Base-by-base conservation (phyloP, 2,329 filamentous ascomycete genomes). In the Talaromyces sp. region DNA sequence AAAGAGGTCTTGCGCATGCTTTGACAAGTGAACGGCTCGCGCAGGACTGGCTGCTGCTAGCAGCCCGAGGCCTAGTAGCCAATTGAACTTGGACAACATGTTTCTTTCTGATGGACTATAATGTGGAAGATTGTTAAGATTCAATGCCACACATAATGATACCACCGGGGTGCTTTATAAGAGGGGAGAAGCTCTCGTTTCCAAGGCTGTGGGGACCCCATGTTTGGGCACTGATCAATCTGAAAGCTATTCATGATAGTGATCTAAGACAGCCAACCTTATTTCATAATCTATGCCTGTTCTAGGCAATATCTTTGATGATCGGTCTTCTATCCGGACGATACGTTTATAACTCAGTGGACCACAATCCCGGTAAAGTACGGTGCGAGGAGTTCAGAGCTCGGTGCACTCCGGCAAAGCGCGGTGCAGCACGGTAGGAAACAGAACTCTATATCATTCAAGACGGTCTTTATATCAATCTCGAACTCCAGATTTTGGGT, bases 1-100 rank as follows among this genome's bases (percentile, higher is more conserved):
- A 55, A 81, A 72, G 51, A 80, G 69, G 8, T 68, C 64, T 41
- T 41, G 39, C 11, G 39, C 39, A 41, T 41, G 17, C 9, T 56
- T 33, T 46, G 28, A 31, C 13, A 57, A 33, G 8, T 57, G 7
- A 13, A 51, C 43, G 5, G 54, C 15, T 22, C 28, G 54, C 15
- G 28, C 54, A 37, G 25, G 15, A 33, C 11, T 41, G 39, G 39
- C 37, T 46, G 35, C 43, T 21, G 45, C 45, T 37, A 52, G 46
- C 35, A 57, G 35, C 2, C 39, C 25, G 17, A 53, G 15, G 21
- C 36, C 31, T 19, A 57, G 5, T 6, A 41, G 39, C 39, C 45
- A 57, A 53, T 53, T 57, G 45, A 40, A 7, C 17, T 53, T 51
- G 48, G 28, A 31, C 10, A 54, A 45, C 52, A 54, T 54, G 4